Evolutionary conservation across 805 yeast genomes (phyloP), one percentile per base, ranked within the genome.

Genomic region (Danielozyma ontarioensis): DNA sequence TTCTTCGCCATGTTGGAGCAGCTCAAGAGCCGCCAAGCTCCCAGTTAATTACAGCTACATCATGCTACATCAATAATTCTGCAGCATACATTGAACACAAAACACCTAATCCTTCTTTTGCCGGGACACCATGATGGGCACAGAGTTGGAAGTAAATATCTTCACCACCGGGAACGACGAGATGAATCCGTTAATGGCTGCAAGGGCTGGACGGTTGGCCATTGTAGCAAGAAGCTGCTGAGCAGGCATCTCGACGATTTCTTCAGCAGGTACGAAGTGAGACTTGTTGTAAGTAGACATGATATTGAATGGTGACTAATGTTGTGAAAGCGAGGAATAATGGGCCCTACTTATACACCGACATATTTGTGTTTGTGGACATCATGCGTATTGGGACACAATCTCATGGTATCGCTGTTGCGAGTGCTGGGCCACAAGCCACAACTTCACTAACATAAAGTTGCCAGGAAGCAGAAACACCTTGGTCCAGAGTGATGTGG

Each of bases 141-240:
- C 70, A 21, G 78, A 78, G 53, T 77, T 77, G 10, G 82, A 74
- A 3, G 76, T 70, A 52, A 78, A 74, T 29, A 76, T 59, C 50
- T 76, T 75, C 36, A 69, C 68, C 19, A 72, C 67, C 13, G 83
- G 82, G 47, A 74, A 71, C 11, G 82, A 75, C 12, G 79, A 76
- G 27, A 74, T 49, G 41, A 77, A 55, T 3, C 82, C 82, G 33
- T 74, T 74, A 31, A 76, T 41, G 5, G 82, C 80, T 11, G 79
- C 74, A 31, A 77, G 52, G 3, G 79, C 81, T 5, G 81, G 80
- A 37, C 58, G 62, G 23, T 69, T 60, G 35, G 77, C 64, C 39
- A 74, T 51, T 41, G 60, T 70, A 29, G 79, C 78, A 36, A 78
- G 71, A 58, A 62, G 68, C n/a, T 63, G 62, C 49, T 70, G 74